A percentile compares a stretch with the other conserved stretches of the same genome.
phyloP scores from a whole-genome alignment of 306 rosid species.

The Dryas octopetala region DNA sequence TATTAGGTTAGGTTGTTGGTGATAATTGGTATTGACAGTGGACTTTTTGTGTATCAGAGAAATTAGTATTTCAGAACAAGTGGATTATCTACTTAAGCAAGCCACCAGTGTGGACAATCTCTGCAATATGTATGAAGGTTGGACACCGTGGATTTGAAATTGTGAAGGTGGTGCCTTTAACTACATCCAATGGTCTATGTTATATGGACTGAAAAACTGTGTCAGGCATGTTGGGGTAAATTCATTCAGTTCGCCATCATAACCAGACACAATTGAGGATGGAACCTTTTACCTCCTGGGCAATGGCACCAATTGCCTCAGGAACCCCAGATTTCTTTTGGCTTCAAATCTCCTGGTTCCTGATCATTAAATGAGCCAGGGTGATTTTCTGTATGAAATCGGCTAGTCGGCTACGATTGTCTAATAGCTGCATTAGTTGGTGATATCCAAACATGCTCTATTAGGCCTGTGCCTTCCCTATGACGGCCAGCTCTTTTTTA shows the following conservation, averaged over 20 bases:
- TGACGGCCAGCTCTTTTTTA: background rate
- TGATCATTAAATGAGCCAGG: conserved; percentile 10
- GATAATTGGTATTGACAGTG: conserved; percentile 21
- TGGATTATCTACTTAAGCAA: conserved; percentile 88
- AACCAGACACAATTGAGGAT: conserved; percentile 22
- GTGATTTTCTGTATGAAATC: background rate
- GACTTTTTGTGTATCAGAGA: conserved; percentile 51
- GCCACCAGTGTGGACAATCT: conserved; percentile 92
- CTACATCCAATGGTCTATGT: conserved; percentile 20
- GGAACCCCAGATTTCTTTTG: conserved; percentile 2
- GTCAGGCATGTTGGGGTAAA: conserved; percentile 18
- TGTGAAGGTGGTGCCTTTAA: conserved; percentile 28
- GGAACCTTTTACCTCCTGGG: conserved; percentile 17
- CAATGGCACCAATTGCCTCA: conserved; percentile 17
- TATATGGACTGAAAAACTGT: conserved; percentile 12
- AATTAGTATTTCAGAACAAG: conserved; percentile 74
- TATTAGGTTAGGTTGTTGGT: conserved; percentile 9
- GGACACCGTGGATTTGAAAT: conserved; percentile 98
- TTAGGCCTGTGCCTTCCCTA: background rate
- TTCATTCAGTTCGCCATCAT: conserved; percentile 15
- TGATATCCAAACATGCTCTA: background rate
- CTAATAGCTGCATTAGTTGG: background rate
- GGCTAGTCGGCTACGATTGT: background rate
- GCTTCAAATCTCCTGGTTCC: conserved; percentile 12
- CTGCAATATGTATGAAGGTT: conserved; percentile 98